These are phyloP conservation scores for Dryadomyces sulphureus DNA, from an alignment of 2,329 filamentous ascomycete species.

Conservation along the genomic window DNA sequence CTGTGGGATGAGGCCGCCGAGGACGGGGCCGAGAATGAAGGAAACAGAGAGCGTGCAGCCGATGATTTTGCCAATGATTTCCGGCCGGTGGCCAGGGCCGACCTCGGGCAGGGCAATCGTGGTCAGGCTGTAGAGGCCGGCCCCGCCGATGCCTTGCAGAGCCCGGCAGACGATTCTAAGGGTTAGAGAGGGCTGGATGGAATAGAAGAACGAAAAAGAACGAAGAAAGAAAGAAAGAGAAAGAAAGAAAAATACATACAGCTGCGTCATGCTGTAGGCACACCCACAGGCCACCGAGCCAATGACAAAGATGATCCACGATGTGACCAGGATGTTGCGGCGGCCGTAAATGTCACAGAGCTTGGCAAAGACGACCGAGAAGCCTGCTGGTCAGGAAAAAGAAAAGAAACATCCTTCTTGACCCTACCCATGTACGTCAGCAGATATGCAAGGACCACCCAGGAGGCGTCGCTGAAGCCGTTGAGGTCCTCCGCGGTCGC, in stretches of 20 bases:
- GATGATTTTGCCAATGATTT: conserved; percentile 38
- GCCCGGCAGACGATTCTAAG: conserved; percentile 45
- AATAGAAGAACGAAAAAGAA: neutral
- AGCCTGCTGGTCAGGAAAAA: conserved; percentile 5
- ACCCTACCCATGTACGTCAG: conserved; percentile 13
- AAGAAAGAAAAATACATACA: conserved; percentile 7
- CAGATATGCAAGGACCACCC: conserved; percentile 13
- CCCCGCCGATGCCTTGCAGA: conserved; percentile 45
- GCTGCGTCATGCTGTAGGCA: conserved; percentile 17
- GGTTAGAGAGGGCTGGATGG: too few relatives aligned
- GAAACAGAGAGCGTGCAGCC: conserved; percentile 41
- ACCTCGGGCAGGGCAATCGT: conserved; percentile 43
- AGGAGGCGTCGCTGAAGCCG: conserved; percentile 11
- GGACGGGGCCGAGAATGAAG: conserved; percentile 41
- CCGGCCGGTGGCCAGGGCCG: conserved; percentile 35
- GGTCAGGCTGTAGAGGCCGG: conserved; percentile 45
- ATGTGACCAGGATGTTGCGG: conserved; percentile 20
- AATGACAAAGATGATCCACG: conserved; percentile 22
- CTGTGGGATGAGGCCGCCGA: conserved; percentile 42
- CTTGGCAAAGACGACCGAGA: conserved; percentile 14
- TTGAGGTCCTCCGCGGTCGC: conserved; percentile 11
- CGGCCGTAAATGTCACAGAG: conserved; percentile 26
- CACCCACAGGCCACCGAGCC: conserved; percentile 26
- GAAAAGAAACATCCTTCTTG: too few relatives aligned
- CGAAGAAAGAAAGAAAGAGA: neutral